Percentiles rank a stretch among this genome's conserved stretches.
phyloP scores from a whole-genome alignment of 2,329 filamentous ascomycete genomes.

The Calcarisporium arbuscula region DNA sequence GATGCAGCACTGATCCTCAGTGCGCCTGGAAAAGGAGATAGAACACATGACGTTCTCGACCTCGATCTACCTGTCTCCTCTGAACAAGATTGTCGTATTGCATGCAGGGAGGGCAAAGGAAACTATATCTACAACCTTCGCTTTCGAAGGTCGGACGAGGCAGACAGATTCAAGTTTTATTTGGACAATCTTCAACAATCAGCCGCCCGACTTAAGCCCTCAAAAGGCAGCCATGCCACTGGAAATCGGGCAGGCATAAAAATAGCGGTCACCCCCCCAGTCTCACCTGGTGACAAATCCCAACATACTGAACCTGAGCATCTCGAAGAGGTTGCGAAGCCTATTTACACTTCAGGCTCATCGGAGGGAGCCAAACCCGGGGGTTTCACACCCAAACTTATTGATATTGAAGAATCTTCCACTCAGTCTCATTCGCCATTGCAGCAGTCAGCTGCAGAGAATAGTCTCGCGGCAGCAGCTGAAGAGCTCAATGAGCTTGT shows the following conservation, averaged over 20 bases:
- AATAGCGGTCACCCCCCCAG: not conserved
- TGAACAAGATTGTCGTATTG: constrained; percentile 16
- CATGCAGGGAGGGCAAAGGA: not conserved
- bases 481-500: constrained; percentile 12
- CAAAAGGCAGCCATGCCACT: constrained; percentile 1
- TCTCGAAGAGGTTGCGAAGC: not conserved
- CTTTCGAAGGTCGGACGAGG: constrained; percentile 10
- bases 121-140: constrained; percentile 12
- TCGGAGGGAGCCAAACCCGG: not conserved
- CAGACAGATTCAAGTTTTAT: constrained; percentile 11
- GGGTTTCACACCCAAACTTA: not conserved
- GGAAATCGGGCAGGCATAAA: not conserved
- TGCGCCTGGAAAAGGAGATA: constrained; percentile 6
- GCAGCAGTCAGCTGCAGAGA: not conserved
- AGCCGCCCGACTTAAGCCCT: constrained; percentile 3
- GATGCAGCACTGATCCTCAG: constrained; percentile 15
- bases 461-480: constrained; percentile 10
- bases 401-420: constrained; percentile 8
- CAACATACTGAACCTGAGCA: not conserved
- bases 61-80: constrained; percentile 13
- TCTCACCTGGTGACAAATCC: not conserved
- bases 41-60: constrained; percentile 14
- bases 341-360: not conserved
- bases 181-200: constrained; percentile 10
- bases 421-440: too few species aligned